A percentile compares a stretch with the other conserved stretches of the same genome.
phyloP scores from a whole-genome alignment of 768 basidiomycete species.

The Termitomyces sp. region DNA sequence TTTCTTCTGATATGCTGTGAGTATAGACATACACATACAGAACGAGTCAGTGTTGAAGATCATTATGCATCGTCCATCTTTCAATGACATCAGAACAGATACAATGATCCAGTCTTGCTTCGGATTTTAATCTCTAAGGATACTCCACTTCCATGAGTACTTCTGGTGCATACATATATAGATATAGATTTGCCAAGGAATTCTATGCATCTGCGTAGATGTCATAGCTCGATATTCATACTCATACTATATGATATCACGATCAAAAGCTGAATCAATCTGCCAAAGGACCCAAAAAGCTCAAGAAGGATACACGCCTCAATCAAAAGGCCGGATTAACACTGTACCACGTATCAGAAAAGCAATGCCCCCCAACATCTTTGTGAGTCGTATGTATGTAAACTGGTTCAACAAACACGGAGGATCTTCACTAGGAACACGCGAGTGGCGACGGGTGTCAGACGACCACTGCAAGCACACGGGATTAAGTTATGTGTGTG shows the following conservation, averaged over 20 bases:
- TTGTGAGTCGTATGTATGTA: no score
- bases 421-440: neutral
- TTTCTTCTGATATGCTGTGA: neutral
- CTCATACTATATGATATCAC: neutral
- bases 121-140: neutral
- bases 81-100: neutral
- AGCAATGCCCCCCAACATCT: neutral
- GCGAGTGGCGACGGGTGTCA: neutral
- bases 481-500: neutral
- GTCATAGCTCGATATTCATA: neutral
- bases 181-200: neutral
- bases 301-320: neutral
- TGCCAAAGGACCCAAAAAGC: neutral
- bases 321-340: neutral
- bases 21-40: neutral
- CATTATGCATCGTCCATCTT: neutral
- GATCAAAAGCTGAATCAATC: neutral
- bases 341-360: neutral
- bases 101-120: neutral
- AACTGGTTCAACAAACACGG: neutral
- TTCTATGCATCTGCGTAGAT: neutral
- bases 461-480: neutral
- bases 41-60: neutral
- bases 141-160: neutral
- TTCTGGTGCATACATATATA: neutral